Percentiles rank a stretch among this genome's conserved stretches.
These are phyloP conservation scores for Pugionium cornutum DNA, from an alignment of 345 rosid genomes.

Conservation along the genomic window DNA sequence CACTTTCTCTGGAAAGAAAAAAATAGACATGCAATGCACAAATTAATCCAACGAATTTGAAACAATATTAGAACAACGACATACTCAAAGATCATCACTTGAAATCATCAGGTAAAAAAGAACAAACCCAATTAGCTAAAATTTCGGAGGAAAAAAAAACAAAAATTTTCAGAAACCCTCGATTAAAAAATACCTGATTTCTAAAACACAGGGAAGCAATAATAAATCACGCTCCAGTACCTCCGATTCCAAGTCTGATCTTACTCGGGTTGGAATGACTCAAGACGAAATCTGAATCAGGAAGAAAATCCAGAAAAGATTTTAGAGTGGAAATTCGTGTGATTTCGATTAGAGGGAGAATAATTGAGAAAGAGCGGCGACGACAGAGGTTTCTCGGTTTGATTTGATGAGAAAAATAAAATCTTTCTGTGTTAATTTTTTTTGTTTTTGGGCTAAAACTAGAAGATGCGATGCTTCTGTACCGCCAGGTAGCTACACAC, in stretches of 20 bases:
- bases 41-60: slow-evolving; percentile 8
- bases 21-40: slow-evolving; percentile 18
- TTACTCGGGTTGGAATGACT: not conserved
- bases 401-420: slow-evolving; percentile 30
- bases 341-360: slow-evolving; percentile 10
- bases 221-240: not conserved
- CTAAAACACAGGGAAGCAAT: not conserved
- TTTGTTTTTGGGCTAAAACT: slow-evolving; percentile 12
- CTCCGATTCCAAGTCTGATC: slow-evolving; percentile 2
- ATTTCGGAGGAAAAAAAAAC: not conserved
- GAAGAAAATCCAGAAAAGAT: slow-evolving; percentile 19
- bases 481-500: slow-evolving; percentile 67
- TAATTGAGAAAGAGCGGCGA: slow-evolving; percentile 12
- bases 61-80: too few species aligned
- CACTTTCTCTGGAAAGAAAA: not conserved
- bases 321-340: not conserved
- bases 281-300: slow-evolving; percentile 24
- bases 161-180: slow-evolving; percentile 18
- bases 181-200: slow-evolving; percentile 11
- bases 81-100: too few species aligned
- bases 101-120: not conserved
- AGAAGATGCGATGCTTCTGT: slow-evolving; percentile 56
- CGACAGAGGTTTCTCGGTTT: slow-evolving; percentile 26
- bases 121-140: slow-evolving; percentile 10
- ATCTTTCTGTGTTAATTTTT: not conserved